A percentile compares a stretch with the other conserved stretches of the same genome.
These are phyloP conservation scores for Fraxinus cuspidata DNA, from an alignment of 257 asterid genomes.

Conservation along the genomic window DNA sequence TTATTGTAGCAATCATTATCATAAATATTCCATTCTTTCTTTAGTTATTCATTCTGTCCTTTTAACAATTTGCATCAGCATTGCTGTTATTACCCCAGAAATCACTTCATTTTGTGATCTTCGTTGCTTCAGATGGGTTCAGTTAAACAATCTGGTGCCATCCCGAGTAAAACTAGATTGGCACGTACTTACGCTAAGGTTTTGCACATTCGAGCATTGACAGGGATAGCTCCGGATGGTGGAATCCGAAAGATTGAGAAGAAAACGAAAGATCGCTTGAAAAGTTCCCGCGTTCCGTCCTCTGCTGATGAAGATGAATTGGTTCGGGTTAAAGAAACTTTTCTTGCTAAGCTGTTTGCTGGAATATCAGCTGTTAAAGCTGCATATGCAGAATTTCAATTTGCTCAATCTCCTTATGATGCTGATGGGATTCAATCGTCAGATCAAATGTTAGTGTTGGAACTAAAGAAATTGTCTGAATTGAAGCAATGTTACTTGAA, in stretches of 20 bases:
- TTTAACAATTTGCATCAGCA: too few relatives aligned
- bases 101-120: not conserved
- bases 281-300: slow-evolving; percentile 4
- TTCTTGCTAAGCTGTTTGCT: slow-evolving; percentile 72
- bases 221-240: slow-evolving; percentile 16
- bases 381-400: slow-evolving; percentile 74
- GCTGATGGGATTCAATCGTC: slow-evolving; percentile 78
- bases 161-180: slow-evolving; percentile 35
- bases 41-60: not conserved
- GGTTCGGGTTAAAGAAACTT: slow-evolving; percentile 48
- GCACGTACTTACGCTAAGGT: slow-evolving; percentile 75
- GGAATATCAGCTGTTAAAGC: slow-evolving; percentile 69
- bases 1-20: slow-evolving; percentile 35
- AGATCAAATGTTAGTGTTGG: slow-evolving; percentile 59
- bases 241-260: slow-evolving; percentile 30
- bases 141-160: slow-evolving; percentile 39
- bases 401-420: slow-evolving; percentile 79
- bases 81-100: not conserved
- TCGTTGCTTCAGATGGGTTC: slow-evolving; percentile 66
- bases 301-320: slow-evolving; percentile 21
- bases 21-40: slow-evolving; percentile 38
- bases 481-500: slow-evolving; percentile 62
- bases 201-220: slow-evolving; percentile 37
- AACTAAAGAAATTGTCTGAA: slow-evolving; percentile 65
- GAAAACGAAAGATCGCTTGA: slow-evolving; percentile 28